A percentile compares a stretch with the other conserved stretches of the same genome.
Conservation (phyloP, 768 basidiomycete species). For the Trametes maxima region DNA sequence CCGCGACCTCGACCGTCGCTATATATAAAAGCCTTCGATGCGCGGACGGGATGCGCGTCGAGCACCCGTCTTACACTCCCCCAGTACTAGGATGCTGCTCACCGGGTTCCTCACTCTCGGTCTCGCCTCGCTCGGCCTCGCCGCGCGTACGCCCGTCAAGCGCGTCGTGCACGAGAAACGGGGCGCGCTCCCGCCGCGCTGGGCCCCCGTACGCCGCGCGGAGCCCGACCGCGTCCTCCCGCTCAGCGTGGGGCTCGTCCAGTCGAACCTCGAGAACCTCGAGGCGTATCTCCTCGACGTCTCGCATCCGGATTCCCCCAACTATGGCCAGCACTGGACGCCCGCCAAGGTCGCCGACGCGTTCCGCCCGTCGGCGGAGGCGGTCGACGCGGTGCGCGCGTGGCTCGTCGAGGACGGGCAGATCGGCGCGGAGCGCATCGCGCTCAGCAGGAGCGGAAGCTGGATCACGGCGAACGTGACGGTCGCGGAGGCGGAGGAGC, state of each 20-base stretch:
- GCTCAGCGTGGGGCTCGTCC: conserved; percentile 51
- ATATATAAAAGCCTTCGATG: not conserved
- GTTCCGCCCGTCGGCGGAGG: conserved; percentile 48
- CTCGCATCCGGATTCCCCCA: conserved; percentile 51
- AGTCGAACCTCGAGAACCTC: conserved; percentile 47
- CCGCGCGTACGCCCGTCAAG: conserved; percentile 7
- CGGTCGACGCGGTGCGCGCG: conserved; percentile 42
- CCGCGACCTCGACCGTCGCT: not conserved
- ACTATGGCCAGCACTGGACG: conserved; percentile 54
- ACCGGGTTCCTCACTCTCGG: conserved; percentile 9
- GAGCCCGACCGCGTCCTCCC: conserved; percentile 42
- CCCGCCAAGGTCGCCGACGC: conserved; percentile 45
- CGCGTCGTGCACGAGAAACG: conserved; percentile 37
- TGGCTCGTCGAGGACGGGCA: conserved; percentile 48
- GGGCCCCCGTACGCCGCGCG: conserved; percentile 42
- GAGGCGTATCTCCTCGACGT: conserved; percentile 50
- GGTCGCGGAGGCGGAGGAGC: conserved; percentile 45
- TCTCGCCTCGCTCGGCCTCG: conserved; percentile 8
- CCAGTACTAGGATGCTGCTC: conserved; percentile 9
- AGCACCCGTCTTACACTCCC: conserved; percentile 5
- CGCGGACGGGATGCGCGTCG: not conserved
- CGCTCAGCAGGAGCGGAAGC: conserved; percentile 41
- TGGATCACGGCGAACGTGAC: conserved; percentile 47
- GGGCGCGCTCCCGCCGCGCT: conserved; percentile 39
- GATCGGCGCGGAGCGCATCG: conserved; percentile 40